Percentiles rank a stretch among this genome's conserved stretches.
phyloP scores from a whole-genome alignment of 2,329 filamentous ascomycete genomes.

The Pezicula rhizophila region DNA sequence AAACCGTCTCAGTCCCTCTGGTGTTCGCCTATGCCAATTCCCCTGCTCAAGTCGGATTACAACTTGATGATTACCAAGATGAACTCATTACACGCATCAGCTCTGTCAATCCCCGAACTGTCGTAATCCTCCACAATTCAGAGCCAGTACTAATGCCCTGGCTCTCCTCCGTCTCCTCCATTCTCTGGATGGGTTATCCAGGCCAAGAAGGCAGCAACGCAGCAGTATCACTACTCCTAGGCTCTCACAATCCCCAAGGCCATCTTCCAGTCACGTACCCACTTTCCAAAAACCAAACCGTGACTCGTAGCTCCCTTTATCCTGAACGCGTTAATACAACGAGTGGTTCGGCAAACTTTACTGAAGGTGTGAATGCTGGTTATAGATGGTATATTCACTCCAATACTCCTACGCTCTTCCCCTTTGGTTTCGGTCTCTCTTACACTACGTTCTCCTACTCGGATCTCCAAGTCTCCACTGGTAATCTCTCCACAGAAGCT shows the following conservation, averaged over 20 bases:
- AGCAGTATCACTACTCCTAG: background rate
- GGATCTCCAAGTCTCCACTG: background rate
- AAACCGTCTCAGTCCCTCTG: background rate
- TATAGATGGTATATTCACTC: background rate
- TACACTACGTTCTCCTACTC: slow-evolving; percentile 24
- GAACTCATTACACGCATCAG: background rate
- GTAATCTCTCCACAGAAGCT: background rate
- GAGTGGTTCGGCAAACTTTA: background rate
- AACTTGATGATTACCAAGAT: background rate
- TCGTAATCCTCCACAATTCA: background rate
- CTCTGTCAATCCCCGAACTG: background rate
- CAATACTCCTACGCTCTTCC: slow-evolving; percentile 29
- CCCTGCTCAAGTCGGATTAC: background rate
- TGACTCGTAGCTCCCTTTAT: background rate
- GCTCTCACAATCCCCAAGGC: background rate
- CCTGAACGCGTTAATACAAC: background rate
- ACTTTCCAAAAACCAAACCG: background rate
- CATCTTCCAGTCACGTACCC: background rate
- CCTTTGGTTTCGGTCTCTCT: slow-evolving; percentile 29
- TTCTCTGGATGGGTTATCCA: background rate
- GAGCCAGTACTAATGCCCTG: background rate
- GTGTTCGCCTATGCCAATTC: background rate
- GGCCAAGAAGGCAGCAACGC: background rate
- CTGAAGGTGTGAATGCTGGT: background rate
- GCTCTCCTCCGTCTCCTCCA: background rate